These are phyloP conservation scores for Ulmus americana DNA, from an alignment of 331 rosid genomes.

Conservation along the genomic window DNA sequence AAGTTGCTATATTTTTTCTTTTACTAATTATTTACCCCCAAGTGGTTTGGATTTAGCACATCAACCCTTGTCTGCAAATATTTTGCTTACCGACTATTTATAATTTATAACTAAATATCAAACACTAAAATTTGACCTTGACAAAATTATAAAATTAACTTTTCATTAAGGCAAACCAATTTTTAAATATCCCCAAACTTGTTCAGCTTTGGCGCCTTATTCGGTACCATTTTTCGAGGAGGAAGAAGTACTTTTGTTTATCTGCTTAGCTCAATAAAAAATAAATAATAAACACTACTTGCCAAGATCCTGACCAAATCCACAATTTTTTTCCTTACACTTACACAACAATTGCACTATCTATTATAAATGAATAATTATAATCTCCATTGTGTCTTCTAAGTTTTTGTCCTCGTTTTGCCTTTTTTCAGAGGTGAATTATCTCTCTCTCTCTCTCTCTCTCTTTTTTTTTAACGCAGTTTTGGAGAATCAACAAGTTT, in stretches of 20 bases:
- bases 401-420: neutral
- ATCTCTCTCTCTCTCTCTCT: neutral
- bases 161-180: neutral
- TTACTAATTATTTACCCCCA: too few relatives aligned
- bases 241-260: neutral
- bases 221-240: neutral
- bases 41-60: too few relatives aligned
- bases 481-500: slow-evolving; percentile 15
- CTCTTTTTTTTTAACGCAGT: neutral
- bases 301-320: slow-evolving; percentile 8
- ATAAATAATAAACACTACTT: neutral
- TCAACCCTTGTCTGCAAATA: too few relatives aligned
- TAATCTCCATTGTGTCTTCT: neutral
- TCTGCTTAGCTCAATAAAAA: neutral
- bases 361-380: neutral
- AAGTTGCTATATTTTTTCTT: too few relatives aligned
- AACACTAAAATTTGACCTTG: too few relatives aligned
- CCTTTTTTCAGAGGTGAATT: neutral
- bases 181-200: neutral
- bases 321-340: neutral
- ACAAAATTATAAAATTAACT: too few relatives aligned
- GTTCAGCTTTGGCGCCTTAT: neutral
- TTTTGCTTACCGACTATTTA: too few relatives aligned
- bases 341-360: neutral
- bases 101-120: too few relatives aligned